A percentile compares a stretch with the other conserved stretches of the same genome.
Evolutionary conservation across 1,284 basidiomycete genomes (phyloP).

Genomic region (Austroboletus rostrupii): DNA sequence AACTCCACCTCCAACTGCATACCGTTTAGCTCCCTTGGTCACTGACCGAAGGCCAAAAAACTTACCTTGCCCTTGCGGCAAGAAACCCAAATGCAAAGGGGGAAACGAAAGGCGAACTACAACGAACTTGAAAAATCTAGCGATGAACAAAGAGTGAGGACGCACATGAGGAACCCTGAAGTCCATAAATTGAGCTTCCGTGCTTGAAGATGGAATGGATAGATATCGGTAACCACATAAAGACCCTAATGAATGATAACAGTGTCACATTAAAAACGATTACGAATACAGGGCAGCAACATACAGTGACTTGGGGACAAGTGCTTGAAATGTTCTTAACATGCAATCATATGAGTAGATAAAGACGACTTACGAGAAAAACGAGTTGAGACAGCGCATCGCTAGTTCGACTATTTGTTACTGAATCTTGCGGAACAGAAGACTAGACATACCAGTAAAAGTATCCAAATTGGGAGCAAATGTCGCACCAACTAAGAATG

Average conservation of each 20-base stretch:
- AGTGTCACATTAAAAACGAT: neutral
- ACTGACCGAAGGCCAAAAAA: neutral
- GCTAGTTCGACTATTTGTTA: slow-evolving; percentile 33
- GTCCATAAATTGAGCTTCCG: slow-evolving; percentile 74
- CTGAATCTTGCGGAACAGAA: neutral
- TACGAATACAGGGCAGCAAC: slow-evolving; percentile 8
- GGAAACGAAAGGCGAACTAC: slow-evolving; percentile 54
- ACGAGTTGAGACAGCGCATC: slow-evolving; percentile 66
- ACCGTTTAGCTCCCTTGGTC: neutral
- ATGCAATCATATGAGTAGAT: slow-evolving; percentile 1
- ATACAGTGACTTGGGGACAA: slow-evolving; percentile 65
- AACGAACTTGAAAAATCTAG: neutral
- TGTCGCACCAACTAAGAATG: slow-evolving; percentile 49
- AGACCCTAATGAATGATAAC: slow-evolving; percentile 43
- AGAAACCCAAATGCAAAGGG: slow-evolving; percentile 71
- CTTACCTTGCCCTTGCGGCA: slow-evolving; percentile 51
- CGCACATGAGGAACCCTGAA: slow-evolving; percentile 61
- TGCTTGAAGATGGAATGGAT: slow-evolving; percentile 73
- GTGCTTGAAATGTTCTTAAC: slow-evolving; percentile 38
- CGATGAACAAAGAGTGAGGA: slow-evolving; percentile 23
- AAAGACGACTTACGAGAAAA: slow-evolving; percentile 53
- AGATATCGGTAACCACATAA: slow-evolving; percentile 65
- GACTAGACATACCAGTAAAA: slow-evolving; percentile 37
- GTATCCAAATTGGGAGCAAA: slow-evolving; percentile 48
- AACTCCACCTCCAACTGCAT: slow-evolving; percentile 65